Percentiles rank a stretch among this genome's conserved stretches.
Evolutionary conservation across 1,284 basidiomycete genomes (phyloP).

Genomic region (Ustilago xerochloae): DNA sequence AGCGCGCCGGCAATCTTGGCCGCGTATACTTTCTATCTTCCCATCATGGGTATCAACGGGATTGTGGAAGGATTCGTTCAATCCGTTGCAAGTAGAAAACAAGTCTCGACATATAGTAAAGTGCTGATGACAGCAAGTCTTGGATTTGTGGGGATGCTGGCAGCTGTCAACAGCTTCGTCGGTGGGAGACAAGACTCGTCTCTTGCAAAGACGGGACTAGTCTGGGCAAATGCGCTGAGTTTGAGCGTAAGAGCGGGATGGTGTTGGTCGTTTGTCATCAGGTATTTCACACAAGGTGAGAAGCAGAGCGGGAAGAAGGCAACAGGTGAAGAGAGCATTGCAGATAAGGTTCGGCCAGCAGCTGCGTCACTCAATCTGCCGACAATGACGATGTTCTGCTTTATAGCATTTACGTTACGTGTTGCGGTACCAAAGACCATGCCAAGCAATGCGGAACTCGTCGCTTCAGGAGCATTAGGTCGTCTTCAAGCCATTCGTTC

Average conservation of each 20-base stretch:
- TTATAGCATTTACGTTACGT: conserved; percentile 5
- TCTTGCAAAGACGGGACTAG: conserved; percentile 27
- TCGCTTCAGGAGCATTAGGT: background rate
- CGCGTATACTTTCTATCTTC: conserved; percentile 59
- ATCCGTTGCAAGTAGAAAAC: conserved; percentile 34
- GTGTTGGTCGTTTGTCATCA: conserved; percentile 36
- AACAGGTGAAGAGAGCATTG: background rate
- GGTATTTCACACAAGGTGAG: conserved; percentile 15
- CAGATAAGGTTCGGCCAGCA: background rate
- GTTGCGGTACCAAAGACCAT: conserved; percentile 7
- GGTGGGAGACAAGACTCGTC: background rate
- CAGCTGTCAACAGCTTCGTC: background rate
- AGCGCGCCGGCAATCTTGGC: conserved; percentile 55
- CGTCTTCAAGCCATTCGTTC: conserved; percentile 21
- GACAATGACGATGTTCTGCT: conserved; percentile 9
- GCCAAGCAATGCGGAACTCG: conserved; percentile 5
- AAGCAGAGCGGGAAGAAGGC: background rate
- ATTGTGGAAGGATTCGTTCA: conserved; percentile 65
- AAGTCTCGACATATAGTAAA: conserved; percentile 48
- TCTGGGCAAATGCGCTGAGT: conserved; percentile 47
- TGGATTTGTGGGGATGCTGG: conserved; percentile 44
- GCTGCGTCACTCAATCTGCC: conserved; percentile 11
- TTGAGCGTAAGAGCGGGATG: conserved; percentile 27
- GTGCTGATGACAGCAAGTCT: conserved; percentile 53
- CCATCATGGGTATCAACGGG: conserved; percentile 65